Base-by-base conservation (phyloP, 2,329 filamentous ascomycete genomes). In the Cladosporium oxysporum region DNA sequence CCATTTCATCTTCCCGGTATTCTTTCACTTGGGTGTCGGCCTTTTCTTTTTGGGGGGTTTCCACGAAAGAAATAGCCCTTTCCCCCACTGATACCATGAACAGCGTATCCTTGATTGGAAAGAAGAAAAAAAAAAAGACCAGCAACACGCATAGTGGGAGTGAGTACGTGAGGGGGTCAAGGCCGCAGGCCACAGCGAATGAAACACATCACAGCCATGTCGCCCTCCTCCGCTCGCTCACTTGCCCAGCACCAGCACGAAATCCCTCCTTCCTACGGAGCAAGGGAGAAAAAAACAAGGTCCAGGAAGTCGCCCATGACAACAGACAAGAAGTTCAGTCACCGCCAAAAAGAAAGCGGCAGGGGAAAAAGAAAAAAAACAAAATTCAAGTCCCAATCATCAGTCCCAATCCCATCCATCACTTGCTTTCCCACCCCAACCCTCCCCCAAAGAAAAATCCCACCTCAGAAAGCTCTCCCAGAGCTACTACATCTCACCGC, bases 401-500 rank as follows among this genome's bases (percentile, higher is more conserved):
- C 23, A 3, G 23, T 26, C 23, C 23, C 23, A 26, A 26, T 26
- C 23, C 23, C 23, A 26, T 26, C 35, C 35, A 37, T 37, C 18
- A 5, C 6, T 18, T 18, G 2, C 16, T 37, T 37, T n/a, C n/a
- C n/a, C n/a, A n/a, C n/a, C n/a, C n/a, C n/a, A n/a, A n/a, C n/a
- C n/a, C n/a, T n/a, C n/a, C n/a, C n/a, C n/a, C n/a, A n/a, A n/a
- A n/a, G n/a, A n/a, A n/a, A n/a, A n/a, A n/a, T n/a, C n/a, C n/a
- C n/a, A n/a, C n/a, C n/a, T n/a, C n/a, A n/a, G n/a, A n/a, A n/a
- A n/a, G n/a, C n/a, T n/a, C n/a, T n/a, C n/a, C n/a, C n/a, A n/a
- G n/a, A n/a, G n/a, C n/a, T n/a, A n/a, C n/a, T n/a, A n/a, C n/a
- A 98, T 96, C 84, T 98, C 93, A 33, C 95, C 95, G 75, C 94